Conservation (phyloP, 495 filamentous ascomycete genomes). For the Podospora anserina region DNA sequence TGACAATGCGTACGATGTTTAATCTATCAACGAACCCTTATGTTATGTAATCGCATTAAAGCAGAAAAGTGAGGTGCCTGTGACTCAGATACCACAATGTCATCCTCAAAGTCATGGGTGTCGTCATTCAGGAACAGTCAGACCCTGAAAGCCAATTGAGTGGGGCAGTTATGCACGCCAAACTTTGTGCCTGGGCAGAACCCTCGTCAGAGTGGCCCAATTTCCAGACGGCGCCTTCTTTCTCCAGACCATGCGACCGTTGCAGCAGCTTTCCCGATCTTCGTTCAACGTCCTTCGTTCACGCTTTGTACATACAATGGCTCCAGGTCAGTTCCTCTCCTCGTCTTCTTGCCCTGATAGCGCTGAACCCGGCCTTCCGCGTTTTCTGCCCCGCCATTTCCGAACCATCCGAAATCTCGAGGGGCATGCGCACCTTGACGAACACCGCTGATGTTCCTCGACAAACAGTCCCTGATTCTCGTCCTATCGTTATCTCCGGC, state of each 20-base stretch:
- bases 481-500: conserved; percentile 82
- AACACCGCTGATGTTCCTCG: neutral
- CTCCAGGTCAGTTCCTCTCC: conserved; percentile 38
- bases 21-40: too few species aligned
- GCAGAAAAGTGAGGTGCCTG: too few species aligned
- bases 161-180: neutral
- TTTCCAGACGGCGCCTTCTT: conserved; percentile 6
- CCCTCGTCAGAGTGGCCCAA: neutral
- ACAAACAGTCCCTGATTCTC: conserved; percentile 25
- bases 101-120: neutral
- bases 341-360: conserved; percentile 1
- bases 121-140: neutral
- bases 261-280: conserved; percentile 16
- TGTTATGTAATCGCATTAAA: too few species aligned
- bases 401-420: neutral
- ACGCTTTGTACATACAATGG: conserved; percentile 38
- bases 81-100: too few species aligned
- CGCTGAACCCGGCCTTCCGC: neutral
- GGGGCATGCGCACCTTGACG: conserved; percentile 7
- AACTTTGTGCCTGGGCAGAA: neutral
- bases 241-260: conserved; percentile 10
- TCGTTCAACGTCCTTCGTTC: conserved; percentile 18
- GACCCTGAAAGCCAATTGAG: neutral
- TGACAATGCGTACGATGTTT: too few species aligned
- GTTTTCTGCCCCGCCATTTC: neutral